Evolutionary conservation across 257 asterid genomes (phyloP), one percentile per base, ranked within the genome.

Genomic region (Anisodus acutangulus): DNA sequence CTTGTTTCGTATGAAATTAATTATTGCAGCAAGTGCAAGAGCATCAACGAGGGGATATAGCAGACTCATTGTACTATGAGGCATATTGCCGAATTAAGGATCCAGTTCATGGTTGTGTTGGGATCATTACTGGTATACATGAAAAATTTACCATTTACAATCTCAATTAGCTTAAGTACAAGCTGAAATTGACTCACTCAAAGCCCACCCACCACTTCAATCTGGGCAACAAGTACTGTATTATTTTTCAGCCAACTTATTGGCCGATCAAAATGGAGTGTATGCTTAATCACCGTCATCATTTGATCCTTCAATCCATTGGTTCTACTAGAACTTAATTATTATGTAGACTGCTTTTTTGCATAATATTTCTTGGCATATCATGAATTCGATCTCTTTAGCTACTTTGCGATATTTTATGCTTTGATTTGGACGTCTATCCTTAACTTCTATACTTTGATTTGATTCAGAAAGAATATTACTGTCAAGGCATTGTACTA

Each of bases 51-150:
- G 86, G 69, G 8, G 86, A 80, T 57, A 87, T 87, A 10, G 90
- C 88, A 16, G 87, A 87, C 45, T 76, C 87, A 0, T 47, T 87
- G 69, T 82, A 82, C 55, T 87, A 83, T 17, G 85, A 87, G 74
- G 90, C 90, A 49, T 76, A 85, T 53, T 87, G 86, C 84, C 79
- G 91, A 80, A 60, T 82, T 0, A 82, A 79, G 54, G 87, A 87
- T 69, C 88, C 87, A 5, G 82, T 89, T 22, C 79, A 89, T 53
- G 90, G 91, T 35, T 66, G 80, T 63, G 88, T 83, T 6, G 91
- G 87, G 72, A 66, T 83, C 53, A 64, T 89, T 71, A 85, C 85
- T 17, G 6, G 45, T 17, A 43, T 89, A 54, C 86, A 87, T 13
- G 82, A 89, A 58, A 78, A 67, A 87, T 83, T 45, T 26, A 74